Base-by-base conservation (phyloP, 495 filamentous ascomycete genomes). In the Talaromyces thailandensis region DNA sequence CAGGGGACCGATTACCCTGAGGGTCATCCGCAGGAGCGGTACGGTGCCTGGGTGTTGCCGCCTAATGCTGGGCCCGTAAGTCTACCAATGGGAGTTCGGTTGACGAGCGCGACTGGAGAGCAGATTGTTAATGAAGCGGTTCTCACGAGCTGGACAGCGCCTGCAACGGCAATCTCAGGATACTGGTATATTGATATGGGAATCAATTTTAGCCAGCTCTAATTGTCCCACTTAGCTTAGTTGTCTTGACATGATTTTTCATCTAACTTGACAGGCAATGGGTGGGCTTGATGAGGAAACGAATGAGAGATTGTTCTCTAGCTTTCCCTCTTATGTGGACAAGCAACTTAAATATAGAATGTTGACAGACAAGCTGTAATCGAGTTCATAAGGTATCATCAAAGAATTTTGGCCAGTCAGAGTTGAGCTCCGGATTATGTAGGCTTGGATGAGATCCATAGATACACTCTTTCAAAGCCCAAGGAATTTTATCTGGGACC, bases 11-110 rank as follows among this genome's bases (percentile, higher is more conserved):
- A 57, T 35, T 57, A 57, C 55, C 55, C 55, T 4, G 55, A 57
- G 28, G 55, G 55, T 9, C 55, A 57, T 57, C 55, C 55, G 55
- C 55, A 57, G 55, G 55, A 57, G 21, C 55, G 55, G 35, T 57
- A 57, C 9, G 55, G 55, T 25, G 55, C 55, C 4, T 57, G 55
- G 55, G 28, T 25, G 14, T 35, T 57, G 18, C 55, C 55, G 4
- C 28, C 55, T 31, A 57, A 57, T 14, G 26, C 55, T 57, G 26
- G 26, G 29, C 26, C 29, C 9, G 35, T 57, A 14, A 25, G 11
- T 31, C 35, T 57, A 23, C 55, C 55, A 57, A 57, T 57, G 55
- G 55, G 55, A 1, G 55, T 57, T 35, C 28, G 55, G 7, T 12
- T 57, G 18, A 57, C 55, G 28, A 35, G 55, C 14, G 55, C 55